Evolutionary conservation across 768 basidiomycete genomes (phyloP).

Genomic region (Lentinula aciculospora): DNA sequence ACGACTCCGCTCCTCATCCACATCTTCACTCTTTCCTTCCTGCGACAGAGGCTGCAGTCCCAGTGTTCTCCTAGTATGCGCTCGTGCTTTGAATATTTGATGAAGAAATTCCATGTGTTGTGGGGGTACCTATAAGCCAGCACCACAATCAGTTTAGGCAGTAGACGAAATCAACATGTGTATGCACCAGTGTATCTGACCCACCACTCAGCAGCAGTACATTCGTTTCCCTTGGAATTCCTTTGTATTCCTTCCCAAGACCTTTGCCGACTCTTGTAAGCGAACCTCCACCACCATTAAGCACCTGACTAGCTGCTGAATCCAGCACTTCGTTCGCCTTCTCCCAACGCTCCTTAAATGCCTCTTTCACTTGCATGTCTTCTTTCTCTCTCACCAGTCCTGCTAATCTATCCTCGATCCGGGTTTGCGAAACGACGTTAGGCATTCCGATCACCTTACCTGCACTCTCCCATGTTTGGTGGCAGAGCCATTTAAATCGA

Average conservation of each 20-base stretch:
- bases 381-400: slow-evolving; percentile 53
- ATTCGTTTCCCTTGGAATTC: slow-evolving; percentile 4
- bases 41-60: neutral
- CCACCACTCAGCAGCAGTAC: slow-evolving; percentile 3
- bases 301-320: neutral
- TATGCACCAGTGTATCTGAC: neutral
- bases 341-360: slow-evolving; percentile 17
- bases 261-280: slow-evolving; percentile 2
- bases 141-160: neutral
- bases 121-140: slow-evolving; percentile 2
- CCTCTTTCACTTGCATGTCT: slow-evolving; percentile 22
- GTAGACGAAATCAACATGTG: neutral
- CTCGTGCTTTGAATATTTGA: neutral
- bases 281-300: neutral
- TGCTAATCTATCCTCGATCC: slow-evolving; percentile 67
- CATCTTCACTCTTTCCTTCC: neutral
- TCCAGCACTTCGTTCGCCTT: slow-evolving; percentile 1
- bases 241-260: slow-evolving; percentile 5
- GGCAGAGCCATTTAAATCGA: slow-evolving; percentile 74
- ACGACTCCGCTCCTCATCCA: neutral
- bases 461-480: slow-evolving; percentile 85
- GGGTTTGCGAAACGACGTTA: slow-evolving; percentile 63
- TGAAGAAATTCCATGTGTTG: slow-evolving; percentile 3
- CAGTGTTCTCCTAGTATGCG: slow-evolving; percentile 4
- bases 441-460: slow-evolving; percentile 60